Conservation (phyloP, 1,284 basidiomycete genomes). For the Phellopilus nigrolimitatus region DNA sequence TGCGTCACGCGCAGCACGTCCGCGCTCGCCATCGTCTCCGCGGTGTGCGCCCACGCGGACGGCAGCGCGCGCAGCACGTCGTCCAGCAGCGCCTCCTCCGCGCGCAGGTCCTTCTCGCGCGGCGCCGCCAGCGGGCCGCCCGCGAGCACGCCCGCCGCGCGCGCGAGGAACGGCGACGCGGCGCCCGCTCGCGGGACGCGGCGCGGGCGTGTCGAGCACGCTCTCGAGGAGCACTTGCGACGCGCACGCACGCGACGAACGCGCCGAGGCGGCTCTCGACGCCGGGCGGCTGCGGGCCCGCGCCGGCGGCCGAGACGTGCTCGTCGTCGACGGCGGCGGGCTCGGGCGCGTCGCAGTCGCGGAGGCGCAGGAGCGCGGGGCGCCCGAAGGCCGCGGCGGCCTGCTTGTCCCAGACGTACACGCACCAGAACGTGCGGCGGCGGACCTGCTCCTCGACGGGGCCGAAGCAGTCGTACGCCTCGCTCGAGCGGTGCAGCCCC, state of each 20-base stretch:
- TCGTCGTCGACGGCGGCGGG: conserved; percentile 85
- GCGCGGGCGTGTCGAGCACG: conserved; percentile 67
- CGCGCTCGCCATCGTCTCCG: conserved; percentile 76
- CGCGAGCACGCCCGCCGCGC: conserved; percentile 52
- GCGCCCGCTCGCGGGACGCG: no score
- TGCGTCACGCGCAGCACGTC: conserved; percentile 87
- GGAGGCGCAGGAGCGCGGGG: conserved; percentile 76
- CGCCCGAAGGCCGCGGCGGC: conserved; percentile 80
- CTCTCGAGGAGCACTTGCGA: conserved; percentile 82
- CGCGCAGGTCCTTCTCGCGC: conserved; percentile 59
- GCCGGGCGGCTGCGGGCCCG: conserved; percentile 63
- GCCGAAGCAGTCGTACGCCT: conserved; percentile 86
- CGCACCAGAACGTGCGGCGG: conserved; percentile 90
- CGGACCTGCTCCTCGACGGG: conserved; percentile 83
- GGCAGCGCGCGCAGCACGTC: conserved; percentile 72
- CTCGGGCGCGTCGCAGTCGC: conserved; percentile 84
- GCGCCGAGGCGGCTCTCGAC: conserved; percentile 73
- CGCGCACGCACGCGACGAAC: conserved; percentile 69
- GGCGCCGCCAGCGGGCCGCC: conserved; percentile 37
- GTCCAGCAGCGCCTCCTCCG: conserved; percentile 76
- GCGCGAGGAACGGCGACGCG: conserved; percentile 59
- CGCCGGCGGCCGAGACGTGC: conserved; percentile 69
- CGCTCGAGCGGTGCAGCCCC: conserved; percentile 80
- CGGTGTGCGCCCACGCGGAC: conserved; percentile 71
- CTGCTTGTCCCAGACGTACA: conserved; percentile 92